These are phyloP conservation scores for Xylariaceae sp. DNA, from an alignment of 2,329 filamentous ascomycete species.

Conservation along the genomic window DNA sequence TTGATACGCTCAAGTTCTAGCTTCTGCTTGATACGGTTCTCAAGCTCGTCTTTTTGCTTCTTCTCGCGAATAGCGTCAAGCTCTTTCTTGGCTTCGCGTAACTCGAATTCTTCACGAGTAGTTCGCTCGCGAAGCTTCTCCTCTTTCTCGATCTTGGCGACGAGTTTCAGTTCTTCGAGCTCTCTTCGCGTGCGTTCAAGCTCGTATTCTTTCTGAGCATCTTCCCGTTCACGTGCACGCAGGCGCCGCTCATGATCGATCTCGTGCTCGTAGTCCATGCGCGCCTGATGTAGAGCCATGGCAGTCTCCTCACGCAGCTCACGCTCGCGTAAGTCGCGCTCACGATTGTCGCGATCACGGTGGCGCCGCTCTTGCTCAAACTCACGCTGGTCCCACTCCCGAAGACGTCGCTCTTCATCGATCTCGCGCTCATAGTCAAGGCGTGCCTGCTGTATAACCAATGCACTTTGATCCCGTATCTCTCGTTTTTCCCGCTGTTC, in stretches of 20 bases:
- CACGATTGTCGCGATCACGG: neutral
- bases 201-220: constrained; percentile 38
- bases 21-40: constrained; percentile 48
- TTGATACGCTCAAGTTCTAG: constrained; percentile 45
- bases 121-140: constrained; percentile 38
- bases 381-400: constrained; percentile 1
- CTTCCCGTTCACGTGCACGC: constrained; percentile 36
- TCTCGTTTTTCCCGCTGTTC: neutral
- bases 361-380: constrained; percentile 14
- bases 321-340: constrained; percentile 8
- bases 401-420: neutral
- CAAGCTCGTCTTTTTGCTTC: constrained; percentile 45
- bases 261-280: constrained; percentile 31
- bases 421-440: neutral
- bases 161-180: constrained; percentile 43
- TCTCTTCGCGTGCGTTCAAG: constrained; percentile 30
- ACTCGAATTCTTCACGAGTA: constrained; percentile 37
- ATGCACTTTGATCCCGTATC: neutral
- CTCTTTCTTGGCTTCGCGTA: constrained; percentile 32
- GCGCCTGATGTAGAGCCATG: constrained; percentile 30
- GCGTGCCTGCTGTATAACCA: neutral
- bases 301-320: constrained; percentile 30
- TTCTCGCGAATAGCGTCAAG: constrained; percentile 35
- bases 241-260: constrained; percentile 28
- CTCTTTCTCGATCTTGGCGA: constrained; percentile 37